A percentile compares a stretch with the other conserved stretches of the same genome.
phyloP scores from a whole-genome alignment of 257 asterid genomes.

The Ajuga chamaepitys region DNA sequence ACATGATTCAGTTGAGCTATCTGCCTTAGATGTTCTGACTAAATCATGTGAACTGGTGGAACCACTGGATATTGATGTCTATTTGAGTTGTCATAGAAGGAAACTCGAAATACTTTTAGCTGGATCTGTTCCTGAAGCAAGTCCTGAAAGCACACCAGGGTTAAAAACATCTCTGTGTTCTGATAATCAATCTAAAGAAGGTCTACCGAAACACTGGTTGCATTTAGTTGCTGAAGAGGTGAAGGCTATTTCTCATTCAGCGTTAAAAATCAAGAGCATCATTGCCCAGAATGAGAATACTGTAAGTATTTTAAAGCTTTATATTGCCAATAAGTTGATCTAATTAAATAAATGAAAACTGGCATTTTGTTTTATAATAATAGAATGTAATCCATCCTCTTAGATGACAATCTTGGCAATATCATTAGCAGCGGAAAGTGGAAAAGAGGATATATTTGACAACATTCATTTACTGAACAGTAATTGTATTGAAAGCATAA shows the following conservation, averaged over 20 bases:
- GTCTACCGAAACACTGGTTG: conserved; percentile 44
- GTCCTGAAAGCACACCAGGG: conserved; percentile 32
- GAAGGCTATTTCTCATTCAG: conserved; percentile 74
- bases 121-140: conserved; percentile 51
- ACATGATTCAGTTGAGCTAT: conserved; percentile 60
- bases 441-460: background rate
- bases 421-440: background rate
- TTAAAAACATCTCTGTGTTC: conserved; percentile 28
- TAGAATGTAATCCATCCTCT: background rate
- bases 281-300: conserved; percentile 28
- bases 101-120: conserved; percentile 71
- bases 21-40: conserved; percentile 74
- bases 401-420: background rate
- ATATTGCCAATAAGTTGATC: background rate
- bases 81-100: conserved; percentile 78
- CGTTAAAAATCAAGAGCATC: conserved; percentile 53
- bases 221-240: conserved; percentile 74
- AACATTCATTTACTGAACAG: background rate
- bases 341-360: conserved; percentile 6
- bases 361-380: conserved; percentile 3
- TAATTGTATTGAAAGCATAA: conserved; percentile 10
- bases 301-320: conserved; percentile 37
- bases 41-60: conserved; percentile 65
- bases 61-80: conserved; percentile 55
- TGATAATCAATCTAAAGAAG: conserved; percentile 55